Evolutionary conservation across 257 asterid genomes (phyloP).

Genomic region (Solanum sejunctum): DNA sequence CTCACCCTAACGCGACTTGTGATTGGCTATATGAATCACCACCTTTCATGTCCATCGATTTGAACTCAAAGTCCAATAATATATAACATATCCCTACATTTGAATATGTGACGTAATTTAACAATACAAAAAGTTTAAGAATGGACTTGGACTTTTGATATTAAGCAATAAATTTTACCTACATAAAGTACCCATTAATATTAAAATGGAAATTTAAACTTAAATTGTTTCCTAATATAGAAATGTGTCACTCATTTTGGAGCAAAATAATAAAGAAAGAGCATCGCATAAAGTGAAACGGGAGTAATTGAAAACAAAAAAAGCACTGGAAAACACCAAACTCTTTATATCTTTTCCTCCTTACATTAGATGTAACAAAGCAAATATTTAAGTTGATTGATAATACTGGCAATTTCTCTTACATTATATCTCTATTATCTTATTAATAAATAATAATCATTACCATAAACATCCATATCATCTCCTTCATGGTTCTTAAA

Average conservation of each 20-base stretch:
- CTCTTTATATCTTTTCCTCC: background rate
- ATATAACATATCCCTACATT: background rate
- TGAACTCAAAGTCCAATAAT: background rate
- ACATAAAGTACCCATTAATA: background rate
- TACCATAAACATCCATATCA: background rate
- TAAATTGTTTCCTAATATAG: background rate
- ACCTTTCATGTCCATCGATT: background rate
- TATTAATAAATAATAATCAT: background rate
- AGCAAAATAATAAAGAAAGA: background rate
- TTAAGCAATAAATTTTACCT: background rate
- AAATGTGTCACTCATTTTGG: background rate
- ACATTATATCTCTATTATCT: background rate
- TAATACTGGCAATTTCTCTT: background rate
- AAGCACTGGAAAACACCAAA: background rate
- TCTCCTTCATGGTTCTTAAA: too few species aligned
- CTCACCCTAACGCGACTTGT: background rate
- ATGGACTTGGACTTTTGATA: background rate
- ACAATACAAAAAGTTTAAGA: background rate
- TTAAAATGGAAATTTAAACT: background rate
- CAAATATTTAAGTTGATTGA: background rate
- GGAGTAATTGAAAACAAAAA: background rate
- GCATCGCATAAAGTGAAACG: background rate
- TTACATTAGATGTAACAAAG: background rate
- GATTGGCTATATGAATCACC: background rate
- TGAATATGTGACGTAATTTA: background rate